A percentile compares a stretch with the other conserved stretches of the same genome.
Evolutionary conservation across 257 asterid genomes (phyloP).

Genomic region (Fraxinus excelsior): DNA sequence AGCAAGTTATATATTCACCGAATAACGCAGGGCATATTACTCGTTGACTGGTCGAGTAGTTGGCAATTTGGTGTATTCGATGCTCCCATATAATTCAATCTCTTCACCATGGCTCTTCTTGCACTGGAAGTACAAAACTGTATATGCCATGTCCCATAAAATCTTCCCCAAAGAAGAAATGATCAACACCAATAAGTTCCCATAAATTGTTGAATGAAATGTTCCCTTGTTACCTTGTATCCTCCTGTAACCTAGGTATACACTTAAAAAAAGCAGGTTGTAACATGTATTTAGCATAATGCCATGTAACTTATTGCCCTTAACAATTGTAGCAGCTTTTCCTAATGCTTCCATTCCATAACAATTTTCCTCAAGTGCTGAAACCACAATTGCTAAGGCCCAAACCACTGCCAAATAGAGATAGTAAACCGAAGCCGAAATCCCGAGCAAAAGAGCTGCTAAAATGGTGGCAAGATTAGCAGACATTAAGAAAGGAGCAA

Average conservation of each 20-base stretch:
- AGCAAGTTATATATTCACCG: too few relatives aligned
- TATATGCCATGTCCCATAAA: slow-evolving; percentile 34
- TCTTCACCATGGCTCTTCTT: slow-evolving; percentile 54
- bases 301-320: slow-evolving; percentile 49
- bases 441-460: slow-evolving; percentile 2
- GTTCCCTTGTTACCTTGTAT: slow-evolving; percentile 15
- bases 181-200: slow-evolving; percentile 14
- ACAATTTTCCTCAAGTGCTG: slow-evolving; percentile 42
- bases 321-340: slow-evolving; percentile 39
- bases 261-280: slow-evolving; percentile 14
- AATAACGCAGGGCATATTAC: background rate
- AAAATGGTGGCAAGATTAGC: slow-evolving; percentile 19
- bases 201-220: background rate
- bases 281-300: slow-evolving; percentile 37
- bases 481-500: background rate
- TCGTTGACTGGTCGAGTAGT: background rate
- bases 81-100: slow-evolving; percentile 32
- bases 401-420: slow-evolving; percentile 21
- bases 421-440: slow-evolving; percentile 4
- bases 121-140: slow-evolving; percentile 46
- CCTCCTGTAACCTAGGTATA: slow-evolving; percentile 17
- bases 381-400: slow-evolving; percentile 35
- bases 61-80: slow-evolving; percentile 30
- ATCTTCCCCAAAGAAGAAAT: slow-evolving; percentile 34
- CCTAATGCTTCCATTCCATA: slow-evolving; percentile 45